A percentile compares a stretch with the other conserved stretches of the same genome.
Conservation (phyloP, 2,329 filamentous ascomycete species). For the Thelonectria blattea region DNA sequence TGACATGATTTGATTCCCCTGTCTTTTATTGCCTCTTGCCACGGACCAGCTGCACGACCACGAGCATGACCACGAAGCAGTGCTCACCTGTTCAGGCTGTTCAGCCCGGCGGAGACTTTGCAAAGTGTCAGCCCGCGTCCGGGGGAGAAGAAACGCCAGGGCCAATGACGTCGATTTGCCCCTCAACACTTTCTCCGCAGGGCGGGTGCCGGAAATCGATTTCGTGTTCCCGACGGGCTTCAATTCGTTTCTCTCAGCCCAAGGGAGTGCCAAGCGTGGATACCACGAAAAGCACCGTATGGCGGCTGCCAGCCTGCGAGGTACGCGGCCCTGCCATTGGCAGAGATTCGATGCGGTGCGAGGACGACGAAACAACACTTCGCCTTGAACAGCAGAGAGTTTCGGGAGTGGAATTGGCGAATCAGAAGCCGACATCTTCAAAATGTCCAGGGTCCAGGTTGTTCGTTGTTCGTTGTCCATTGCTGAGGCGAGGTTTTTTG, state of each 20-base stretch:
- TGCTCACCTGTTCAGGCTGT: no score
- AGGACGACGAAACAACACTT: background rate
- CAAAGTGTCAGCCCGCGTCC: background rate
- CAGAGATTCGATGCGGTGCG: background rate
- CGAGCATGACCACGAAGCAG: no score
- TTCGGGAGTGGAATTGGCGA: background rate
- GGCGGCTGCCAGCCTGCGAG: no score
- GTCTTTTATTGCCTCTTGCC: background rate
- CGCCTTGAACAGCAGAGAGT: background rate
- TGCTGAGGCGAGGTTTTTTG: background rate
- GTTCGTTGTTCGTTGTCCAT: background rate
- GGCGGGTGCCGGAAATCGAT: background rate
- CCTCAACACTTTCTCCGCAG: background rate
- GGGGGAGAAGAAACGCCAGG: background rate
- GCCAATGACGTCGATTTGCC: slow-evolving; percentile 8
- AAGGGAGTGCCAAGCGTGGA: no score
- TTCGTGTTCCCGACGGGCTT: no score
- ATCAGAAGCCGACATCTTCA: background rate
- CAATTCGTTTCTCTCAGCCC: no score
- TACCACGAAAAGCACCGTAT: no score
- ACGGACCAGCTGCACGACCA: background rate
- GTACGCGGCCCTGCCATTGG: background rate
- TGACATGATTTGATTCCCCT: background rate
- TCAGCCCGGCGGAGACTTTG: background rate
- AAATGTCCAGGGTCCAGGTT: background rate